Conservation (phyloP, 352 stramenopile species). For the Phytophthora lateralis region DNA sequence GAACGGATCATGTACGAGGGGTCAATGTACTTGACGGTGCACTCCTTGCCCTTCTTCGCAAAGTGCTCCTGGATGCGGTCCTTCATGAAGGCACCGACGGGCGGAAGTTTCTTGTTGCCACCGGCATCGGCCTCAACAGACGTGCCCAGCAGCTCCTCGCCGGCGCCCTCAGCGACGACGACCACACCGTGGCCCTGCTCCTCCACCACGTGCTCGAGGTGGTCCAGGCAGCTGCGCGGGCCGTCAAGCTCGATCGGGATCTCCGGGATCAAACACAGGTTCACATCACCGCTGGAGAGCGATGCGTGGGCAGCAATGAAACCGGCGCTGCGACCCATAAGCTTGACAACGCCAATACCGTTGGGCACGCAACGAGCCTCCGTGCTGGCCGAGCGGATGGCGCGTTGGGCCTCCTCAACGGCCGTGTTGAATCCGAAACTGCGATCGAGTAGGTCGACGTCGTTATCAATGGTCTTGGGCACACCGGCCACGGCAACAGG, state of each 20-base stretch:
- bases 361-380: conserved; percentile 97
- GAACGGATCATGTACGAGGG: conserved; percentile 97
- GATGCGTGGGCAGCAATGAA: conserved; percentile 98
- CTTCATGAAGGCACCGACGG: conserved; percentile 98
- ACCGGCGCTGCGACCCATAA: conserved; percentile 97
- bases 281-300: conserved; percentile 96
- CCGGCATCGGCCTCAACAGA: conserved; percentile 92
- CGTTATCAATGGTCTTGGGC: conserved; percentile 99
- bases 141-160: conserved; percentile 94
- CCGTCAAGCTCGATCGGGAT: conserved; percentile 96
- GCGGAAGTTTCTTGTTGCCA: conserved; percentile 95
- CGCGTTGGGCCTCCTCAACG: conserved; percentile 95
- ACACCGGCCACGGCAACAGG: conserved; percentile 96
- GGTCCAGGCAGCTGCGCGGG: conserved; percentile 88
- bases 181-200: conserved; percentile 97
- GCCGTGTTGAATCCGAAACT: conserved; percentile 98
- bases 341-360: conserved; percentile 98
- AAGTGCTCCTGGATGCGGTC: conserved; percentile 95
- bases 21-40: conserved; percentile 98
- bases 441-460: conserved; percentile 98
- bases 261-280: conserved; percentile 98
- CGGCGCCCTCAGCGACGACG: conserved; percentile 97
- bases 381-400: conserved; percentile 91
- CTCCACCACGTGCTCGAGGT: conserved; percentile 92
- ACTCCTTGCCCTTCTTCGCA: conserved; percentile 83